Evolutionary conservation across 2,329 filamentous ascomycete genomes (phyloP), one percentile per base, ranked within the genome.

Genomic region (Sclerotinia borealis): DNA sequence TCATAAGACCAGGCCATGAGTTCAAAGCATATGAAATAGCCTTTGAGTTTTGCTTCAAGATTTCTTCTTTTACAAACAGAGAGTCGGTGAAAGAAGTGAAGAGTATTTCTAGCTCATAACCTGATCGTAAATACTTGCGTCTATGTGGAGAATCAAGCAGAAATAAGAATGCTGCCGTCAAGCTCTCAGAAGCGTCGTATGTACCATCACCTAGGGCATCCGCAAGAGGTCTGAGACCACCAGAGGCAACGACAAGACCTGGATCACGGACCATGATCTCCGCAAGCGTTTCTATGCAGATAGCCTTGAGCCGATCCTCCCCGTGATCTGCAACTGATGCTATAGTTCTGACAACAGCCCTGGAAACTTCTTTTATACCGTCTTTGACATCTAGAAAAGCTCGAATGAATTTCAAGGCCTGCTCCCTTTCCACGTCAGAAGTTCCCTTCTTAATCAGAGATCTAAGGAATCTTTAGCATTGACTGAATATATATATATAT

Each of bases 321-420:
- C 81, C 78, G 68, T 90, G 86, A 68, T 91, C 88, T n/a, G 95
- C 93, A 55, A 98, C 89, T 5, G 95, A 90, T 37, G 95, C 91
- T 63, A 99, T 88, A 8, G 93, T 95, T 61, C 95, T 86, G 9
- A 96, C 90, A 25, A 99, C 87, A 0, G 91, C 88, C 64, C 90
- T 85, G 1, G 95, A 96, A 41, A 99, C 84, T 74, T 99, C 93
- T 67, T 85, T 84, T 10, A 96, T 88, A 13, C 95, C 95, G 67
- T 92, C 91, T 73, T 97, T 97, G 68, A 98, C 92, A 73, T 99
- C 95, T 3, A 99, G 80, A 72, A 99, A 99, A 11, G 93, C 91
- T 64, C 95, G 86, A 31, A 98, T 88, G 74, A 99, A 97, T 75
- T 99, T 99, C 71, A 99, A 80, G 15, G 95, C 95, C 77, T 99